A percentile compares a stretch with the other conserved stretches of the same genome.
Evolutionary conservation across 345 rosid genomes (phyloP).

Genomic region (Geranium rotundifolium): DNA sequence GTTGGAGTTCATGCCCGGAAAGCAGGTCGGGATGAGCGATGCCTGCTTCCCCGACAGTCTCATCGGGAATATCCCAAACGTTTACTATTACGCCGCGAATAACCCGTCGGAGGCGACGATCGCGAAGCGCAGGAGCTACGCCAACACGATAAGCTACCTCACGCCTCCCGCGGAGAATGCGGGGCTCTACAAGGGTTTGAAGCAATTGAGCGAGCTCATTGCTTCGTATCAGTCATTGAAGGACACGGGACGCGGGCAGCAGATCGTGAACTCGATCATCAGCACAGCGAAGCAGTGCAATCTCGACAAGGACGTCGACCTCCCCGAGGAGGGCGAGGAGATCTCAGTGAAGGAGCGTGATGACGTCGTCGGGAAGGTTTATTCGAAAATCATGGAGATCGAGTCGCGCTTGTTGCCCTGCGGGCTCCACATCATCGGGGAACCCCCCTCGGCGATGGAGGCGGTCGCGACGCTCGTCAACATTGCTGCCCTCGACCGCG

Average conservation of each 20-base stretch:
- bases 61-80: conserved; percentile 92
- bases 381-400: conserved; percentile 97
- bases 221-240: conserved; percentile 94
- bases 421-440: conserved; percentile 94
- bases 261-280: conserved; percentile 87
- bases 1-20: conserved; percentile 97
- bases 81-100: conserved; percentile 91
- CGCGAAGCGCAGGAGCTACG: conserved; percentile 95
- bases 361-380: conserved; percentile 86
- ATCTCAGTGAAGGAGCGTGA: conserved; percentile 69
- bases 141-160: conserved; percentile 89
- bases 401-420: conserved; percentile 93
- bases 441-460: conserved; percentile 97
- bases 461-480: conserved; percentile 93
- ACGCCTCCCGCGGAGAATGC: conserved; percentile 99
- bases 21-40: conserved; percentile 99
- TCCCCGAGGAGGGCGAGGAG: conserved; percentile 75
- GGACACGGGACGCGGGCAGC: conserved; percentile 85
- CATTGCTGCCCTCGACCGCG: conserved; percentile 88
- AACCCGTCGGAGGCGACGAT: conserved; percentile 98
- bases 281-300: conserved; percentile 94
- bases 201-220: conserved; percentile 91
- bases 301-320: conserved; percentile 85
- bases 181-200: conserved; percentile 95
- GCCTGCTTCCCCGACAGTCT: conserved; percentile 92